Conservation (phyloP, 2,329 filamentous ascomycete genomes). For the Pyricularia grisea region DNA sequence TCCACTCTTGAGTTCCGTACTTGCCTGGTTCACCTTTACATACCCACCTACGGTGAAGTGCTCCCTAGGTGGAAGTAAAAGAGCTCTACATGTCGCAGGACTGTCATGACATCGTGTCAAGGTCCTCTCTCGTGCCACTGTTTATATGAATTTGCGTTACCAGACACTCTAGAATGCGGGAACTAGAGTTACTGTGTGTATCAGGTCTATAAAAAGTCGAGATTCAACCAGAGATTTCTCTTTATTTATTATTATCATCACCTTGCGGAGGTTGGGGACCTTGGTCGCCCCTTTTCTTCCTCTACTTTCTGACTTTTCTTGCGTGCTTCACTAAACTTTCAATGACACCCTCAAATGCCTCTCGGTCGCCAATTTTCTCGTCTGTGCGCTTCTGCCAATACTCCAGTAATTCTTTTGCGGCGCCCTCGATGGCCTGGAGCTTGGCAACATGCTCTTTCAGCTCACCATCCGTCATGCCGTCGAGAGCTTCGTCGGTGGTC, state of each 20-base stretch:
- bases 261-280: not conserved
- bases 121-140: not conserved
- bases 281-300: conserved; percentile 20
- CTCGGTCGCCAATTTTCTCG: conserved; percentile 80
- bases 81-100: no score
- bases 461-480: conserved; percentile 71
- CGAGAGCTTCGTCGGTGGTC: conserved; percentile 75
- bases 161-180: not conserved
- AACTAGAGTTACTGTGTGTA: not conserved
- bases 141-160: not conserved
- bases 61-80: no score
- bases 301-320: conserved; percentile 67
- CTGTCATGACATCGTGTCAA: not conserved
- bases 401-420: conserved; percentile 68
- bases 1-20: not conserved
- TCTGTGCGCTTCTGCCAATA: conserved; percentile 85
- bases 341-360: conserved; percentile 93
- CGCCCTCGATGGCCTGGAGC: conserved; percentile 59
- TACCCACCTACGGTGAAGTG: not conserved
- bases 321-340: conserved; percentile 93
- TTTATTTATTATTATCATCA: not conserved
- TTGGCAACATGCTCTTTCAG: conserved; percentile 60
- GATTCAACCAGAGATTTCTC: not conserved
- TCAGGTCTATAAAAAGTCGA: not conserved
- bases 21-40: not conserved